These are phyloP conservation scores for Cynanchum wilfordii DNA, from an alignment of 257 asterid species.

Conservation along the genomic window DNA sequence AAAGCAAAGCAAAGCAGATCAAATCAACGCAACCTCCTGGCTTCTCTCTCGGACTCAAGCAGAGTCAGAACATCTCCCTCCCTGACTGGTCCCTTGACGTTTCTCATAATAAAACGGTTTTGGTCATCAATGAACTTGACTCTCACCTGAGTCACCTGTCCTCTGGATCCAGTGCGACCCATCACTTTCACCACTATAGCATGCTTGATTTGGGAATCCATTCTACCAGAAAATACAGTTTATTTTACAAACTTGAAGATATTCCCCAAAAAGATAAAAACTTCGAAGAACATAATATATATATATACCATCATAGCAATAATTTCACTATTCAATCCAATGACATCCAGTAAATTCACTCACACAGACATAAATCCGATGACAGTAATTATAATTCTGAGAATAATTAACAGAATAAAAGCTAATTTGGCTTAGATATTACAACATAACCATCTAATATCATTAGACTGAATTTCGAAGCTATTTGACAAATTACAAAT, in stretches of 20 bases:
- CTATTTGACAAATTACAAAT: not conserved
- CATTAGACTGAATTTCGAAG: not conserved
- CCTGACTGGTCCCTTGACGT: constrained; percentile 36
- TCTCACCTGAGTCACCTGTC: constrained; percentile 34
- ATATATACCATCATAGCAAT: not conserved
- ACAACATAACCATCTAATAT: not conserved
- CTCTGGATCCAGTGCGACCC: constrained; percentile 33
- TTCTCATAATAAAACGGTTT: constrained; percentile 30
- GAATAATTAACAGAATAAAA: not conserved
- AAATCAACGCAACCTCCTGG: constrained; percentile 31
- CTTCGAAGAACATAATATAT: not conserved
- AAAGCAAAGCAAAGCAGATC: constrained; percentile 15
- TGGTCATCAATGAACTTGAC: constrained; percentile 34
- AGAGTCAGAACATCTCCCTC: constrained; percentile 34
- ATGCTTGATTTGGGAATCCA: constrained; percentile 33
- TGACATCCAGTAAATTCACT: not conserved
- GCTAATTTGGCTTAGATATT: not conserved
- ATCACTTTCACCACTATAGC: constrained; percentile 28
- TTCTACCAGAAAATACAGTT: constrained; percentile 7
- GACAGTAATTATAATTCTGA: not conserved
- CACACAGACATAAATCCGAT: not conserved
- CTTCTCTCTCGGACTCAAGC: constrained; percentile 36
- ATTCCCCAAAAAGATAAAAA: not conserved
- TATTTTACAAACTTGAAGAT: not conserved
- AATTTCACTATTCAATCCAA: not conserved